phyloP scores from a whole-genome alignment of 2,329 filamentous ascomycete species.

The Colletotrichum echinochloae region DNA sequence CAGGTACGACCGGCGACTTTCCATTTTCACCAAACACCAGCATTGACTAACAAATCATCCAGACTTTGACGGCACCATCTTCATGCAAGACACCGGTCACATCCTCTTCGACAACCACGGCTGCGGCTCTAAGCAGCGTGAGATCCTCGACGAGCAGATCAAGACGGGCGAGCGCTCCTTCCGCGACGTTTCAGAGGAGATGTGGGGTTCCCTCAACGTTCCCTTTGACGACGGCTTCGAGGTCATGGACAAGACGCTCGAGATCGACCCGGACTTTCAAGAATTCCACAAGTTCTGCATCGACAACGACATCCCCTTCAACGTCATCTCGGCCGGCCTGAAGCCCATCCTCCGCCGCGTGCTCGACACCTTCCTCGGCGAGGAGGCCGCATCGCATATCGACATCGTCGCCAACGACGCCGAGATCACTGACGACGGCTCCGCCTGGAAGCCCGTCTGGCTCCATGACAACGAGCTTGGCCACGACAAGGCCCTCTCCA shows the following conservation, averaged over 20 bases:
- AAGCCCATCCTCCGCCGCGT: slow-evolving; percentile 73
- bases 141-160: slow-evolving; percentile 72
- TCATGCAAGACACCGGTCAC: slow-evolving; percentile 78
- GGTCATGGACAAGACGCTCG: slow-evolving; percentile 70
- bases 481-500: slow-evolving; percentile 75
- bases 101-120: slow-evolving; percentile 75
- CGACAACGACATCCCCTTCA: slow-evolving; percentile 73
- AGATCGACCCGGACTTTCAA: slow-evolving; percentile 73
- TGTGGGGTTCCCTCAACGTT: slow-evolving; percentile 75
- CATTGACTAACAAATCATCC: slow-evolving; percentile 40
- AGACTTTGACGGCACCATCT: slow-evolving; percentile 81
- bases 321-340: slow-evolving; percentile 75
- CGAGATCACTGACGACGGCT: slow-evolving; percentile 67
- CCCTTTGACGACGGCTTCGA: slow-evolving; percentile 77
- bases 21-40: not conserved
- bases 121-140: slow-evolving; percentile 67
- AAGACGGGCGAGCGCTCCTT: slow-evolving; percentile 74
- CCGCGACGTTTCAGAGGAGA: slow-evolving; percentile 77
- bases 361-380: slow-evolving; percentile 73
- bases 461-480: slow-evolving; percentile 73
- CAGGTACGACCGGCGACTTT: slow-evolving; percentile 54
- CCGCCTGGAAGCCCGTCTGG: slow-evolving; percentile 75
- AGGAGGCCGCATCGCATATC: slow-evolving; percentile 68
- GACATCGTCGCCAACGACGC: slow-evolving; percentile 78
- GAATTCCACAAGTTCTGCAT: slow-evolving; percentile 75